A percentile compares a stretch with the other conserved stretches of the same genome.
phyloP scores from a whole-genome alignment of 257 asterid species.

The Solanum bukasovii region DNA sequence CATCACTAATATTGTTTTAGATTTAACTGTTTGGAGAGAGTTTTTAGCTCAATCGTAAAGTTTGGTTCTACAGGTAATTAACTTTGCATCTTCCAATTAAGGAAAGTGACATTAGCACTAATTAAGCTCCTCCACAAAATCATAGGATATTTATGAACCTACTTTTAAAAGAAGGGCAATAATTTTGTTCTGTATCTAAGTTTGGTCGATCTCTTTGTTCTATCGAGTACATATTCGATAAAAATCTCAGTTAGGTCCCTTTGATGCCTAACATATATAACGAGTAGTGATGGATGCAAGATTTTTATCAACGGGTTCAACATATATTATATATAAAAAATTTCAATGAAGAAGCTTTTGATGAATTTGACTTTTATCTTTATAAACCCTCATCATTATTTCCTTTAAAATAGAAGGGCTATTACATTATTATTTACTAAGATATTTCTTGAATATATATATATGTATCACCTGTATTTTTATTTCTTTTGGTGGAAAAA shows the following conservation, averaged over 20 bases:
- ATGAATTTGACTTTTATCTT: neutral
- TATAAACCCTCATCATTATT: neutral
- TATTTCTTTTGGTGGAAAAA: neutral
- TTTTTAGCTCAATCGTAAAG: neutral
- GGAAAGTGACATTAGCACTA: neutral
- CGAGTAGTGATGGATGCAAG: neutral
- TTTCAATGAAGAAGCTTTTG: neutral
- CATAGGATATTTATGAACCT: neutral
- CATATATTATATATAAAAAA: neutral
- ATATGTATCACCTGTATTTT: neutral
- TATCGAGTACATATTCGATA: neutral
- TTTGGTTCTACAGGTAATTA: neutral
- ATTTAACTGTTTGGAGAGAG: neutral
- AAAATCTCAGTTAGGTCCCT: neutral
- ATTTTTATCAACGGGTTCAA: neutral
- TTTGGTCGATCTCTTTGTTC: neutral
- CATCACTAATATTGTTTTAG: neutral
- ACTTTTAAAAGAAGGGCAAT: neutral
- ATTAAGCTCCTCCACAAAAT: neutral
- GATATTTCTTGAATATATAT: no score
- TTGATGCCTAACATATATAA: neutral
- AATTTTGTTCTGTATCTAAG: neutral
- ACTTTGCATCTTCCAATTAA: neutral
- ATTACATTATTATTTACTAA: neutral
- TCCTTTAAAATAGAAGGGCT: neutral